These are phyloP conservation scores for Brassica napus DNA, from an alignment of 345 rosid species.

Conservation along the genomic window DNA sequence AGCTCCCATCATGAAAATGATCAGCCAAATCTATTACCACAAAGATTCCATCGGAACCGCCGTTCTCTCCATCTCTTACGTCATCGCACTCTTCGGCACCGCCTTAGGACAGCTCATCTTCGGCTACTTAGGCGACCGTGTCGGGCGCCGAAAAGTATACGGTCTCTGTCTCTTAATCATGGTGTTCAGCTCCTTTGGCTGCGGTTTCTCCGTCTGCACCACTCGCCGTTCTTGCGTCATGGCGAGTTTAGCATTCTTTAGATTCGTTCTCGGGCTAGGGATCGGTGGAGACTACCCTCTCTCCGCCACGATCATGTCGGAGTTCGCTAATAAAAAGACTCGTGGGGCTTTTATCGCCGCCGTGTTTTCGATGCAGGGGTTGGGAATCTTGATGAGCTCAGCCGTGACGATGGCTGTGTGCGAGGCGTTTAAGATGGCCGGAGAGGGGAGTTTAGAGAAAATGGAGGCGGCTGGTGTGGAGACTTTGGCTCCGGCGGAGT, in stretches of 20 bases:
- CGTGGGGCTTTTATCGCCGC: slow-evolving; percentile 76
- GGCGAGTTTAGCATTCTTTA: slow-evolving; percentile 55
- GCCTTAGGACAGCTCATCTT: slow-evolving; percentile 62
- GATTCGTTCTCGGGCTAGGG: slow-evolving; percentile 68
- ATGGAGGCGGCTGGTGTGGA: neutral
- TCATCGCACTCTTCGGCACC: slow-evolving; percentile 60
- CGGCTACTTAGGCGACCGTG: slow-evolving; percentile 61
- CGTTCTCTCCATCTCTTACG: slow-evolving; percentile 41
- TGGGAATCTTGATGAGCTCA: slow-evolving; percentile 64
- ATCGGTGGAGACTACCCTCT: slow-evolving; percentile 83
- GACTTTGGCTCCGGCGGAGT: slow-evolving; percentile 45
- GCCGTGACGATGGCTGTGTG: slow-evolving; percentile 53
- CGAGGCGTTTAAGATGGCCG: slow-evolving; percentile 37
- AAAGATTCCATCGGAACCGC: slow-evolving; percentile 25
- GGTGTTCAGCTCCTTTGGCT: slow-evolving; percentile 59
- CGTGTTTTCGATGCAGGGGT: slow-evolving; percentile 76
- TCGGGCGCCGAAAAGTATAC: slow-evolving; percentile 63
- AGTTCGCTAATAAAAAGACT: slow-evolving; percentile 70
- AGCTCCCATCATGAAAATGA: slow-evolving; percentile 45
- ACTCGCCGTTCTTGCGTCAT: slow-evolving; percentile 54
- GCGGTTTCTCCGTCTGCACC: slow-evolving; percentile 67
- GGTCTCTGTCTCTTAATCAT: slow-evolving; percentile 59
- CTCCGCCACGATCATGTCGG: slow-evolving; percentile 83
- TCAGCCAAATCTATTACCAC: slow-evolving; percentile 47
- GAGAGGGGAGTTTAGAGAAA: slow-evolving; percentile 8